phyloP scores from a whole-genome alignment of 768 basidiomycete species.

The Suillus hirtellus region DNA sequence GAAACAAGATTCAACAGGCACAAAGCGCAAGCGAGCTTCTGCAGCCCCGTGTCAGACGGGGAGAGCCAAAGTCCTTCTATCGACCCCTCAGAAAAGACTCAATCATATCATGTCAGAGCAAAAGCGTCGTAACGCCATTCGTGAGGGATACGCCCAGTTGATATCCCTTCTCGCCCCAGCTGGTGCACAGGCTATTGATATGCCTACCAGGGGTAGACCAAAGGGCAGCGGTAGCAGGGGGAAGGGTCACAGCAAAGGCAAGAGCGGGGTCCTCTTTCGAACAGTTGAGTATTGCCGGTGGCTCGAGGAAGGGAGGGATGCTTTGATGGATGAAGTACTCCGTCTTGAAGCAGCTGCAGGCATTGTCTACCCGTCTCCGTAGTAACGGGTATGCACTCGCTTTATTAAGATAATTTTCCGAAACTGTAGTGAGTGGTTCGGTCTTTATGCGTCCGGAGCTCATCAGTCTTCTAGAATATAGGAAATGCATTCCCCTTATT shows the following conservation, averaged over 20 bases:
- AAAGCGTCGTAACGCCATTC: conserved; percentile 89
- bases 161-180: conserved; percentile 81
- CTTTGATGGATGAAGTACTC: conserved; percentile 65
- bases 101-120: conserved; percentile 97
- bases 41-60: conserved; percentile 27
- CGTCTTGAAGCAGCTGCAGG: conserved; percentile 69
- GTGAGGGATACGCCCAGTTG: conserved; percentile 85
- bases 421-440: background rate
- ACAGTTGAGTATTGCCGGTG: conserved; percentile 84
- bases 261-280: conserved; percentile 86
- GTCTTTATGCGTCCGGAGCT: background rate
- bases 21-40: conserved; percentile 27
- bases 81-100: conserved; percentile 82
- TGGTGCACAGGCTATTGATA: conserved; percentile 65
- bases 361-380: conserved; percentile 28
- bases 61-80: conserved; percentile 65
- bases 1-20: conserved; percentile 17
- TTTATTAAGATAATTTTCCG: background rate
- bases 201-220: conserved; percentile 78
- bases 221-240: conserved; percentile 71
- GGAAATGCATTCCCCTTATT: background rate
- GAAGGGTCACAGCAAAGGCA: conserved; percentile 77
- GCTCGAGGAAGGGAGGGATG: conserved; percentile 82
- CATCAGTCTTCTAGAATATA: background rate
- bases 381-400: background rate